These are phyloP conservation scores for Groenewaldozyma tartarivorans DNA, from an alignment of 805 yeast genomes.

Conservation along the genomic window DNA sequence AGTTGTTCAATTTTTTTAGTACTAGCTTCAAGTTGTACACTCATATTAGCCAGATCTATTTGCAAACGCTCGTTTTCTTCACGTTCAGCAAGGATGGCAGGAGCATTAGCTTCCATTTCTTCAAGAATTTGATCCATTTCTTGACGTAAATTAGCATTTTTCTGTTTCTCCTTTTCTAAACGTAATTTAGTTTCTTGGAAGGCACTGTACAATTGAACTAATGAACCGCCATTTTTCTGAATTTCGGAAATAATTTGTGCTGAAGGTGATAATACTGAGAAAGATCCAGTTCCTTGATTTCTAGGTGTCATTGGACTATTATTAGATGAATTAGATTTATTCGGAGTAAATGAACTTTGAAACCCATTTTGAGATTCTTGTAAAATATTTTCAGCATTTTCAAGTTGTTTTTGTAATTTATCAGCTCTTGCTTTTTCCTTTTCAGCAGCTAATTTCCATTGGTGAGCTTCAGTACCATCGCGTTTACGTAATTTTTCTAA, in stretches of 20 bases:
- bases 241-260: conserved; percentile 46
- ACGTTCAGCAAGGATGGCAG: conserved; percentile 59
- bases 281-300: conserved; percentile 3
- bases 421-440: conserved; percentile 29
- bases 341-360: conserved; percentile 18
- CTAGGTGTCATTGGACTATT: conserved; percentile 12
- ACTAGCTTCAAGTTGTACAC: conserved; percentile 38
- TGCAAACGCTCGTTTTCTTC: conserved; percentile 49
- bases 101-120: conserved; percentile 73
- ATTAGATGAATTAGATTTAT: conserved; percentile 5
- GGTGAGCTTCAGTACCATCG: conserved; percentile 23
- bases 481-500: conserved; percentile 34
- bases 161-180: conserved; percentile 56
- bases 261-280: conserved; percentile 39
- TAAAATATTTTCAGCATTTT: conserved; percentile 33
- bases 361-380: conserved; percentile 6
- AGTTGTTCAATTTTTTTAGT: conserved; percentile 30
- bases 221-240: conserved; percentile 42
- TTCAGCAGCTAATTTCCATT: conserved; percentile 31
- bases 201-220: conserved; percentile 59
- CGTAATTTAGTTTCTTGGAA: conserved; percentile 55
- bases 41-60: conserved; percentile 44
- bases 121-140: conserved; percentile 63
- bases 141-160: conserved; percentile 57
- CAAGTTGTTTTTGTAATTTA: conserved; percentile 31